Evolutionary conservation across 208 protist species (phyloP).

Genomic region (Acanthamoeba healyi): DNA sequence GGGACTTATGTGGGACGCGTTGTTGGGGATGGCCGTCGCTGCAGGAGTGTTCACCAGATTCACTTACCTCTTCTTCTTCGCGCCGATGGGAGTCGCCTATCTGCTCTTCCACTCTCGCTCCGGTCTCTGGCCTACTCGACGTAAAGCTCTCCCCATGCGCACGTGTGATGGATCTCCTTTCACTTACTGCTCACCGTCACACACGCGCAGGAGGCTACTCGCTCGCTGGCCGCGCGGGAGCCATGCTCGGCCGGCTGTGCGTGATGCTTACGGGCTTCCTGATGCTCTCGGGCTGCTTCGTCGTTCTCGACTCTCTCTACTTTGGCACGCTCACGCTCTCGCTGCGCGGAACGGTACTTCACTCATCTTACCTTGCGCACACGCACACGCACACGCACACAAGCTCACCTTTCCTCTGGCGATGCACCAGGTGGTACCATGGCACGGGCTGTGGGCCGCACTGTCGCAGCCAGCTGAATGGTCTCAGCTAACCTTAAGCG

Average conservation of each 20-base stretch:
- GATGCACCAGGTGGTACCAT: not conserved
- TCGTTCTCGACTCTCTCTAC: conserved; percentile 45
- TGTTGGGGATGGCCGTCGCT: conserved; percentile 11
- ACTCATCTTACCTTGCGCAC: no score
- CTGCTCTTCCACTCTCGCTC: conserved; percentile 34
- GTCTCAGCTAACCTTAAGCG: not conserved
- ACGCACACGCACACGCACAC: no score
- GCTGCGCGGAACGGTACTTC: not conserved
- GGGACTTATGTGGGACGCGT: not conserved
- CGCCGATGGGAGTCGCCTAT: conserved; percentile 20
- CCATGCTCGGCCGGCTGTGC: not conserved
- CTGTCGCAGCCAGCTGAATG: conserved; percentile 6
- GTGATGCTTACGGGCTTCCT: conserved; percentile 22
- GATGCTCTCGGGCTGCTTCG: not conserved
- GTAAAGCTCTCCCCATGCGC: not conserved
- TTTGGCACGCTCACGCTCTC: conserved; percentile 33
- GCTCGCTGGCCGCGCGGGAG: not conserved
- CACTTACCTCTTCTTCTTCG: conserved; percentile 62
- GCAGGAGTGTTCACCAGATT: conserved; percentile 65
- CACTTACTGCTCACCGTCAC: not conserved
- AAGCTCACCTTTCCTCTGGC: no score
- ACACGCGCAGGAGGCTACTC: not conserved
- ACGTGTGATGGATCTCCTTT: not conserved
- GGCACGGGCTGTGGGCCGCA: not conserved
- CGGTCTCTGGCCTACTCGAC: not conserved